A percentile compares a stretch with the other conserved stretches of the same genome.
Evolutionary conservation across 768 basidiomycete genomes (phyloP).

Genomic region (Auriscalpium microsporum): DNA sequence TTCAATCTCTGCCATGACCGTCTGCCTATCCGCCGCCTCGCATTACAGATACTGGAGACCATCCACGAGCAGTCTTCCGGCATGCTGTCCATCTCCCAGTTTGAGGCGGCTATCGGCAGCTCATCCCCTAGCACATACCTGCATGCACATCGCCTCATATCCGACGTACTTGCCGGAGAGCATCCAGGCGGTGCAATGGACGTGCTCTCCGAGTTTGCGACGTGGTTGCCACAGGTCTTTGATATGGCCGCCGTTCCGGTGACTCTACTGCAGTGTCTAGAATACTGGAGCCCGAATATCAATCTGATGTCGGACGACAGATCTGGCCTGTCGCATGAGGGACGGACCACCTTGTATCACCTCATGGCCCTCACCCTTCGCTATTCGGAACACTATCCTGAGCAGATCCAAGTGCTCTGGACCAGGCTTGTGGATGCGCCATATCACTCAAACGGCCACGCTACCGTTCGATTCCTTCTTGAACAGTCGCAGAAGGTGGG

Average conservation of each 20-base stretch:
- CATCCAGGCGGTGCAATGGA: constrained; percentile 55
- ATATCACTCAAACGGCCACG: constrained; percentile 65
- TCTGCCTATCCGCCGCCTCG: constrained; percentile 54
- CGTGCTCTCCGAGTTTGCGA: constrained; percentile 63
- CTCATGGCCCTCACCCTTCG: constrained; percentile 76
- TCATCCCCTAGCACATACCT: constrained; percentile 69
- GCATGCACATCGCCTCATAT: constrained; percentile 69
- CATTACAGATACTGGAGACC: constrained; percentile 70
- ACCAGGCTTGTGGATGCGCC: constrained; percentile 65
- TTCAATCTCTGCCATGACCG: constrained; percentile 78
- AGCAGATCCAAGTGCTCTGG: constrained; percentile 78
- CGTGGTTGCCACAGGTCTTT: constrained; percentile 61
- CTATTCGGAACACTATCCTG: constrained; percentile 64
- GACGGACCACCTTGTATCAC: constrained; percentile 63
- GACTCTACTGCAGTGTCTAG: constrained; percentile 68
- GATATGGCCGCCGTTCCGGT: constrained; percentile 42
- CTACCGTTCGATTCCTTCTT: constrained; percentile 72
- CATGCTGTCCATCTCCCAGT: constrained; percentile 56
- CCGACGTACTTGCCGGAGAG: constrained; percentile 71
- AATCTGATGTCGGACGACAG: constrained; percentile 57
- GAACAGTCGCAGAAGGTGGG: constrained; percentile 84
- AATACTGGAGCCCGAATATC: constrained; percentile 77
- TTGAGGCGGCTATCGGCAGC: constrained; percentile 68
- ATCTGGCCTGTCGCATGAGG: constrained; percentile 46
- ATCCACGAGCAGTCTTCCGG: constrained; percentile 65